These are phyloP conservation scores for Arachis hypogaea DNA, from an alignment of 306 rosid species.

Conservation along the genomic window DNA sequence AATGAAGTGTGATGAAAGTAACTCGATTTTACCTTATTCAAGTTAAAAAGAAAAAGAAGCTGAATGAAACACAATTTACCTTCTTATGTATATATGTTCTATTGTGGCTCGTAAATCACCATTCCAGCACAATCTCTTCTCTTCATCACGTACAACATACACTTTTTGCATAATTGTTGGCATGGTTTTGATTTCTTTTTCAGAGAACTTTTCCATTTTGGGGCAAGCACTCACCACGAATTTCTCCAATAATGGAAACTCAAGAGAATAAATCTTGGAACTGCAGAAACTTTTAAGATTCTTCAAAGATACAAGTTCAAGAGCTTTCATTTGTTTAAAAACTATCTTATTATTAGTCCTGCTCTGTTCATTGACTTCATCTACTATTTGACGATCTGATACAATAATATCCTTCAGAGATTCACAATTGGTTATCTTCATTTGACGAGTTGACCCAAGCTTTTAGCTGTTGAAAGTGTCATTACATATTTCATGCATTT, in stretches of 20 bases:
- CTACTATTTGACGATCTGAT: background rate
- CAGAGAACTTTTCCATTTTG: background rate
- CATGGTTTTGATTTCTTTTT: background rate
- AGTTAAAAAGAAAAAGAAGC: no score
- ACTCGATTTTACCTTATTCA: no score
- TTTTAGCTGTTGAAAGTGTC: conserved; percentile 26
- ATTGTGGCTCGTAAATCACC: background rate
- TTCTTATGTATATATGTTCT: no score
- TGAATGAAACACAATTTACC: background rate
- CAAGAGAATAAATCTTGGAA: background rate
- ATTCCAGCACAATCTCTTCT: background rate
- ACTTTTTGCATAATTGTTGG: background rate
- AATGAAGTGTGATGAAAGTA: no score
- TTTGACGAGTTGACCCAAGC: conserved; percentile 28
- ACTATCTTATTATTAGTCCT: background rate
- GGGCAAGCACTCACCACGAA: background rate
- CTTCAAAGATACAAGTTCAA: background rate
- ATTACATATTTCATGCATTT: background rate
- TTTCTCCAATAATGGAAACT: background rate
- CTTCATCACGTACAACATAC: background rate
- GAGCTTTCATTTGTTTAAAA: background rate
- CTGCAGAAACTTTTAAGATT: conserved; percentile 10
- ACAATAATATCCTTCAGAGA: conserved; percentile 31
- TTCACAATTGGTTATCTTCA: background rate
- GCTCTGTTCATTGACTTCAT: background rate